phyloP scores from a whole-genome alignment of 73 alveolate genomes.

The Paramecium caudatum region DNA sequence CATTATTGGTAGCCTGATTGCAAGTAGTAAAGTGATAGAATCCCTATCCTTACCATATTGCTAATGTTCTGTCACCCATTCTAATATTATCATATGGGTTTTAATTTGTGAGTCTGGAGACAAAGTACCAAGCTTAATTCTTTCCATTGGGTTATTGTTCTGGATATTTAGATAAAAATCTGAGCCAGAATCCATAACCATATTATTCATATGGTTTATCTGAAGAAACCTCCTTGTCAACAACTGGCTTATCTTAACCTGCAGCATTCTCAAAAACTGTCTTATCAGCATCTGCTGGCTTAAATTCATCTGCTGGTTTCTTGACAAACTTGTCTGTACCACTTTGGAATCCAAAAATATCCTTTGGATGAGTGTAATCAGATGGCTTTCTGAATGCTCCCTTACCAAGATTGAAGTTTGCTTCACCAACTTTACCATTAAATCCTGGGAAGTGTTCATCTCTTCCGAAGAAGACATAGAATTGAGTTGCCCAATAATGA shows the following conservation, averaged over 20 bases:
- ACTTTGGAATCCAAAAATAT: slow-evolving; percentile 34
- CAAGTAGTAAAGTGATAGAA: slow-evolving; percentile 65
- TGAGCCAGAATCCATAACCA: slow-evolving; percentile 63
- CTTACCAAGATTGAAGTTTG: neutral
- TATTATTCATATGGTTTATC: slow-evolving; percentile 37
- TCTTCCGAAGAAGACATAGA: slow-evolving; percentile 29
- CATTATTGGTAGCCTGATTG: slow-evolving; percentile 12
- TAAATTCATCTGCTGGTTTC: slow-evolving; percentile 31
- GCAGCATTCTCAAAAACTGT: slow-evolving; percentile 11
- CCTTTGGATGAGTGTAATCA: slow-evolving; percentile 48
- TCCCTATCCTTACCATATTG: slow-evolving; percentile 71
- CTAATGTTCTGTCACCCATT: slow-evolving; percentile 70
- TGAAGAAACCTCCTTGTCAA: neutral
- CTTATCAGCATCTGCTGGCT: slow-evolving; percentile 40
- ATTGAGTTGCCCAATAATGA: slow-evolving; percentile 51
- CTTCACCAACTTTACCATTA: slow-evolving; percentile 30
- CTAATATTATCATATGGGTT: slow-evolving; percentile 42
- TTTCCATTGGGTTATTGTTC: slow-evolving; percentile 43
- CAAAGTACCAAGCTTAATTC: slow-evolving; percentile 59
- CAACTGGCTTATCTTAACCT: slow-evolving; percentile 34
- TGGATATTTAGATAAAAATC: slow-evolving; percentile 33
- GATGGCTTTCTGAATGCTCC: neutral
- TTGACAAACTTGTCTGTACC: neutral
- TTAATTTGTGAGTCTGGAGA: slow-evolving; percentile 39
- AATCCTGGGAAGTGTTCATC: slow-evolving; percentile 56